Evolutionary conservation across 208 protist genomes (phyloP), one percentile per base, ranked within the genome.

Genomic region (Trypanosoma caninum): DNA sequence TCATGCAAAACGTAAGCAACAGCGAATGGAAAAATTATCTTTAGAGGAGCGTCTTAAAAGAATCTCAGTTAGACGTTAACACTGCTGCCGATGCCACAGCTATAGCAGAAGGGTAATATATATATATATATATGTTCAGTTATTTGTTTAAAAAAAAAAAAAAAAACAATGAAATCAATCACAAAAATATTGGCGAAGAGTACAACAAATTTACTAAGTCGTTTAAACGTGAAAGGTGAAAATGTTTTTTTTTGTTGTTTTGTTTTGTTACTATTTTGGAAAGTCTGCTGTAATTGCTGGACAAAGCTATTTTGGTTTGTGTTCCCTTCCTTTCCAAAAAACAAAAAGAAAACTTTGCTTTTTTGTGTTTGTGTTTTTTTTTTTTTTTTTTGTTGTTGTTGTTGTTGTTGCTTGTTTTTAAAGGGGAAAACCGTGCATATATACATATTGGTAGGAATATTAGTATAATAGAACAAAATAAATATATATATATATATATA

Each of bases 1-100:
- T 38, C 87, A 94, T 55, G 75, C 79, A 11, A 46, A 68, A 14
- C 87, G 87, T 10, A 94, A 91, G 71, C 79, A 80, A 65, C 45
- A 70, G 25, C 64, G 87, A 5, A 59, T 74, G 27, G 87, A 87
- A 62, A 86, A 87, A 55, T 59, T 94, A 44, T 76, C 83, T 6
- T 62, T 94, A 10, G 87, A 85, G 38, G 83, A 94, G 25, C 83
- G 87, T 10, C 54, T 94, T 42, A 74, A 82, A 65, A 52, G 73
- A 1, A 47, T 61, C 20, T 46, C 31, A 27, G 46, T 46, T n/a
- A 62, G 66, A 31, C 40, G 40, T 25, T 57, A 51, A 41, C 44
- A 53, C 14, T n/a, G 20, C 40, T n/a, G 14, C 9, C 40, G 40
- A n/a, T 23, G 40, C 3, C 16, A n/a, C 13, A n/a, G 14, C 13